Conservation (phyloP, 257 asterid species). For the Scutellaria barbata region DNA sequence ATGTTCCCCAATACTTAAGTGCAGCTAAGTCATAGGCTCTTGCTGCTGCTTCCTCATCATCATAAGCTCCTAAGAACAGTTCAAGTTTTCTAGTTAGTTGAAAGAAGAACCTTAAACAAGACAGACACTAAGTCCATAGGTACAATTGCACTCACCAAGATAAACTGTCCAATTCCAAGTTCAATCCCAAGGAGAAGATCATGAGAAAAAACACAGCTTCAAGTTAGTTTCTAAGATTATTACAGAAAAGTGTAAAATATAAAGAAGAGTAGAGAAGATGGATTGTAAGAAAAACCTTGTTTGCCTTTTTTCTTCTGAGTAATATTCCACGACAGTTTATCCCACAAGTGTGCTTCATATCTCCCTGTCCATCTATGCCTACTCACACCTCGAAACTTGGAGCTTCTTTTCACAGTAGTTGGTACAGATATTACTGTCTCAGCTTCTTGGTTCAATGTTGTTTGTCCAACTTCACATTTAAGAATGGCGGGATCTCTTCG, state of each 20-base stretch:
- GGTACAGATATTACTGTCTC: slow-evolving; percentile 34
- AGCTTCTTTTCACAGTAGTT: slow-evolving; percentile 69
- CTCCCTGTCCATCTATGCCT: slow-evolving; percentile 62
- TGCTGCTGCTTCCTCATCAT: slow-evolving; percentile 65
- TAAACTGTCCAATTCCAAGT: slow-evolving; percentile 46
- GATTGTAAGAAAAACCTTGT: slow-evolving; percentile 46
- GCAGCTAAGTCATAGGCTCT: slow-evolving; percentile 64
- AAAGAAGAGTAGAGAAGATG: slow-evolving; percentile 3
- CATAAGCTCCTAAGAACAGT: slow-evolving; percentile 54
- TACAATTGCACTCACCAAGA: slow-evolving; percentile 51
- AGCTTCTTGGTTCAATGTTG: slow-evolving; percentile 31
- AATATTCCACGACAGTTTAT: slow-evolving; percentile 56
- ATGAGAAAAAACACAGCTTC: slow-evolving; percentile 31
- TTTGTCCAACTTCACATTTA: too few relatives aligned
- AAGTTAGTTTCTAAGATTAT: slow-evolving; percentile 30
- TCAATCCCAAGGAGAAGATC: slow-evolving; percentile 26
- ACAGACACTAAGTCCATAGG: not conserved
- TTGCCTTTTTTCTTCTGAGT: slow-evolving; percentile 64
- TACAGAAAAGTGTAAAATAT: too few relatives aligned
- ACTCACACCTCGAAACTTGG: slow-evolving; percentile 73
- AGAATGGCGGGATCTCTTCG: slow-evolving; percentile 45
- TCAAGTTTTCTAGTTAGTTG: not conserved
- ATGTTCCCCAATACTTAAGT: slow-evolving; percentile 61
- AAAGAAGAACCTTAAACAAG: not conserved
- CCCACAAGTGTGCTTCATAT: slow-evolving; percentile 67